Conservation (phyloP, 2,329 filamentous ascomycete species). For the Phialophora expanda region DNA sequence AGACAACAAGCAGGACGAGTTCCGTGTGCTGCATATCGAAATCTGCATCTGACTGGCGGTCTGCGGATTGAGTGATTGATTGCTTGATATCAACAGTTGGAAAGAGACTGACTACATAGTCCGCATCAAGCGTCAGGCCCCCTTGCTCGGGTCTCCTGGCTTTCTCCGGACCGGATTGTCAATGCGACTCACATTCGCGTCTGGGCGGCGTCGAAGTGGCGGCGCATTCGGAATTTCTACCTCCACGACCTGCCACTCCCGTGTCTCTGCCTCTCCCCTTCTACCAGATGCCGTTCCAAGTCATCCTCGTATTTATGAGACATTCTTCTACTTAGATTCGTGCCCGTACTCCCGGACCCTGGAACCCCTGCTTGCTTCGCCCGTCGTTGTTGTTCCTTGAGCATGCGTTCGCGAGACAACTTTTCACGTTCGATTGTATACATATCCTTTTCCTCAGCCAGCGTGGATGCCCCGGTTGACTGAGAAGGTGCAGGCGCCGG, state of each 20-base stretch:
- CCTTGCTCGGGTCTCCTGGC: too few species aligned
- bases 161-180: neutral
- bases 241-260: constrained; percentile 40
- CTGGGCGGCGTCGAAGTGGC: neutral
- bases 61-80: too few species aligned
- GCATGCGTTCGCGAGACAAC: constrained; percentile 64
- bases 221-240: constrained; percentile 13
- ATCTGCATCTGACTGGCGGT: too few species aligned
- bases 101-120: too few species aligned
- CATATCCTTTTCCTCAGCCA: constrained; percentile 56
- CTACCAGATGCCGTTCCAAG: constrained; percentile 46
- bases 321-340: constrained; percentile 41
- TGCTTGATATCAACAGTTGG: too few species aligned
- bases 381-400: constrained; percentile 69
- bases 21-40: too few species aligned
- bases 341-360: constrained; percentile 41
- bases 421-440: constrained; percentile 76
- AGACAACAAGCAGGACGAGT: too few species aligned
- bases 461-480: neutral
- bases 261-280: constrained; percentile 44
- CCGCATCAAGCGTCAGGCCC: too few species aligned
- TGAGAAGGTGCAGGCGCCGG: constrained; percentile 15
- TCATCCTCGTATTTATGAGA: constrained; percentile 59
- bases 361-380: constrained; percentile 35
- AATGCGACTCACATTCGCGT: neutral